phyloP scores from a whole-genome alignment of 1,139 yeast genomes.

The Arxiozyma slooffiae region DNA sequence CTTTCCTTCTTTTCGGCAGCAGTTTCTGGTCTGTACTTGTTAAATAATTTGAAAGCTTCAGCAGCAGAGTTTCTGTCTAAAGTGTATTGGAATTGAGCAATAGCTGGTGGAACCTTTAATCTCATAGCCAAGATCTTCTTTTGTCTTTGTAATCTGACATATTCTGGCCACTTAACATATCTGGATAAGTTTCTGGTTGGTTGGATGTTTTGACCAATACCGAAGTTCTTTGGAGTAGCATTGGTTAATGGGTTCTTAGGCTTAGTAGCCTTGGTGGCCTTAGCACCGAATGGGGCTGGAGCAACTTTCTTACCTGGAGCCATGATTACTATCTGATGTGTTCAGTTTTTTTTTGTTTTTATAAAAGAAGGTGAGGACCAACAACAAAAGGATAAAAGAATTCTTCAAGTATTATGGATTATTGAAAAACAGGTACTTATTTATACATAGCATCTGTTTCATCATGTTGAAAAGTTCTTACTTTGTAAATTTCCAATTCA shows the following conservation, averaged over 20 bases:
- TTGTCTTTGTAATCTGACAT: slow-evolving; percentile 95
- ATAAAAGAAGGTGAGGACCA: neutral
- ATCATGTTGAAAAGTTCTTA: neutral
- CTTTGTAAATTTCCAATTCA: neutral
- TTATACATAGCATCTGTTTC: too few relatives aligned
- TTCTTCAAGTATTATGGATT: too few relatives aligned
- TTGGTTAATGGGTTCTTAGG: slow-evolving; percentile 70
- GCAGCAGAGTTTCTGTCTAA: slow-evolving; percentile 98
- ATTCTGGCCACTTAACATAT: slow-evolving; percentile 97
- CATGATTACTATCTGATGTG: slow-evolving; percentile 29
- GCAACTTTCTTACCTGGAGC: slow-evolving; percentile 81
- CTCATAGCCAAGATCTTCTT: slow-evolving; percentile 89
- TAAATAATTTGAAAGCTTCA: slow-evolving; percentile 89
- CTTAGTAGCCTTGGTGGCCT: slow-evolving; percentile 36
- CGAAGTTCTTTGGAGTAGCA: slow-evolving; percentile 85
- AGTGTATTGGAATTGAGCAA: slow-evolving; percentile 89
- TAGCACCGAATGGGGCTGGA: slow-evolving; percentile 71
- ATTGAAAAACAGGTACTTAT: too few relatives aligned
- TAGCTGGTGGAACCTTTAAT: slow-evolving; percentile 97
- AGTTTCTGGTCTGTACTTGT: slow-evolving; percentile 98
- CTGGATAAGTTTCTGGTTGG: slow-evolving; percentile 94
- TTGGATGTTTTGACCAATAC: slow-evolving; percentile 91
- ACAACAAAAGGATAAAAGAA: neutral
- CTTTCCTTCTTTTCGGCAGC: slow-evolving; percentile 96
- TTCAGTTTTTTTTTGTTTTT: slow-evolving; percentile 4